These are phyloP conservation scores for Penicillium sclerotiorum DNA, from an alignment of 2,329 filamentous ascomycete species.

Conservation along the genomic window DNA sequence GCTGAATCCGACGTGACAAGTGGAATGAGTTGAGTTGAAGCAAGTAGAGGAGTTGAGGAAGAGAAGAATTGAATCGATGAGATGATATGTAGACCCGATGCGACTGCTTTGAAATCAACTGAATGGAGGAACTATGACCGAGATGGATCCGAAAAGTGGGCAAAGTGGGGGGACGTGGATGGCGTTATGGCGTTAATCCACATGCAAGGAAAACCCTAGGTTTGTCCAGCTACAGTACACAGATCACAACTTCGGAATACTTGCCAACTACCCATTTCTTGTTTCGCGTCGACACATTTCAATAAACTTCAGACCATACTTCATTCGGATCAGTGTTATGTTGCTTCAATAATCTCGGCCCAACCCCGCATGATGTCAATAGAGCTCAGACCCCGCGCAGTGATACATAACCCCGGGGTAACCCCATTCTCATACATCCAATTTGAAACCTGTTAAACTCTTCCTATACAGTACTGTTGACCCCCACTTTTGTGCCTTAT, in stretches of 20 bases:
- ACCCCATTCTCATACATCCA: not conserved
- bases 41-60: not conserved
- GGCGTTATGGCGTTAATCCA: not conserved
- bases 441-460: not conserved
- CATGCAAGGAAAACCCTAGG: not conserved
- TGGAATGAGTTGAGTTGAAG: not conserved
- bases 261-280: not conserved
- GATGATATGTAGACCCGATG: not conserved
- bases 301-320: not conserved
- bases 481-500: not conserved
- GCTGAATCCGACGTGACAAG: too few relatives aligned
- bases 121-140: constrained; percentile 5
- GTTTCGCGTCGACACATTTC: too few relatives aligned
- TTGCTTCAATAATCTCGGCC: not conserved
- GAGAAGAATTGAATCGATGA: not conserved
- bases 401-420: not conserved
- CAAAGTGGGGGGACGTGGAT: constrained; percentile 3
- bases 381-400: not conserved
- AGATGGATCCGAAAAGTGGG: constrained; percentile 10
- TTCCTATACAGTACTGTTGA: not conserved
- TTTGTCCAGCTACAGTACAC: too few relatives aligned
- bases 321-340: not conserved
- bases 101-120: constrained; percentile 33
- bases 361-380: constrained; percentile 15
- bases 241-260: not conserved